Conservation (phyloP, 1,139 yeast genomes). For the Diutina catenulata region DNA sequence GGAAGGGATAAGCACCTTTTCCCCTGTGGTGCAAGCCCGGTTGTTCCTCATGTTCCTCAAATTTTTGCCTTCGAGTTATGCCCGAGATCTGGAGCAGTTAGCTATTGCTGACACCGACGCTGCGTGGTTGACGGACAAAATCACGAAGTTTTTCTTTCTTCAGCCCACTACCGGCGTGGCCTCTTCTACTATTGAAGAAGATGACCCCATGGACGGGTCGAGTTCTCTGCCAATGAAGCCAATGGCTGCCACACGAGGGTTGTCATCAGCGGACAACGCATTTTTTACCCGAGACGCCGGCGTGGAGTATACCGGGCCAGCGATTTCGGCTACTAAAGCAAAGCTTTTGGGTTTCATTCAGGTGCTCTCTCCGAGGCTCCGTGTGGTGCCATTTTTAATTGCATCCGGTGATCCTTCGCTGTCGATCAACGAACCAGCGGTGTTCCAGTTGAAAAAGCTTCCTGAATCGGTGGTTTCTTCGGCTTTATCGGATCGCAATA, state of each 20-base stretch:
- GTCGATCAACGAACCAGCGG: conserved; percentile 39
- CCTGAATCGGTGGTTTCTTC: too few species aligned
- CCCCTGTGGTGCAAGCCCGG: conserved; percentile 38
- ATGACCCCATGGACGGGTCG: neutral
- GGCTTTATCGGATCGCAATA: too few species aligned
- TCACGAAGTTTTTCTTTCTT: conserved; percentile 47
- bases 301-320: conserved; percentile 36
- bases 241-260: conserved; percentile 58
- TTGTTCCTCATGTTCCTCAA: conserved; percentile 51
- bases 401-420: conserved; percentile 56
- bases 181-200: conserved; percentile 10
- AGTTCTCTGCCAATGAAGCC: conserved; percentile 1
- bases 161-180: conserved; percentile 24
- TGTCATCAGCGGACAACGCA: conserved; percentile 39
- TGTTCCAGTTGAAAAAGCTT: conserved; percentile 38
- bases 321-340: conserved; percentile 34
- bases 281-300: conserved; percentile 65
- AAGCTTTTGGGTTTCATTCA: conserved; percentile 23
- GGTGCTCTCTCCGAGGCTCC: conserved; percentile 24
- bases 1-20: conserved; percentile 28
- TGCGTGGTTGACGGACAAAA: conserved; percentile 8
- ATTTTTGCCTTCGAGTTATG: conserved; percentile 36
- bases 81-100: conserved; percentile 22
- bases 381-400: conserved; percentile 39
- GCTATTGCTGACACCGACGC: neutral